Percentiles rank a stretch among this genome's conserved stretches.
These are phyloP conservation scores for Quercus phellos DNA, from an alignment of 331 rosid species.

Conservation along the genomic window DNA sequence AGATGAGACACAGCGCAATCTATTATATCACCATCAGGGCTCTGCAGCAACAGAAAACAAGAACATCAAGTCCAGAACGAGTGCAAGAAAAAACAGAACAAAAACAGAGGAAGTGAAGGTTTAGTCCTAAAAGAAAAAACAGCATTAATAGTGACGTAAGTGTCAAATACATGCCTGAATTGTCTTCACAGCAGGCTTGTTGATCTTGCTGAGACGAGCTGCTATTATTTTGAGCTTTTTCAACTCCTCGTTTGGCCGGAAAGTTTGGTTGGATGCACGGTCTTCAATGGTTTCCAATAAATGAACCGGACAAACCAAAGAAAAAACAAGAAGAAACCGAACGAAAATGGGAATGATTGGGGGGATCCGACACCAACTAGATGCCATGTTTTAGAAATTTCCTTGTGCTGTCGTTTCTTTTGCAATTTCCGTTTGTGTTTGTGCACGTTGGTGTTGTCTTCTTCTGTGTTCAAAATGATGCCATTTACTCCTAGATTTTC, in stretches of 20 bases:
- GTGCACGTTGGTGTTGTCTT: slow-evolving; percentile 50
- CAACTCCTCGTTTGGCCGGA: slow-evolving; percentile 56
- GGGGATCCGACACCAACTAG: slow-evolving; percentile 44
- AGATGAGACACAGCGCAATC: slow-evolving; percentile 70
- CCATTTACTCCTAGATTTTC: slow-evolving; percentile 32
- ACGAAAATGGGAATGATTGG: slow-evolving; percentile 46
- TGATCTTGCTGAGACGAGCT: slow-evolving; percentile 57
- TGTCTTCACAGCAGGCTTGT: slow-evolving; percentile 70
- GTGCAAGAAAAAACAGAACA: neutral
- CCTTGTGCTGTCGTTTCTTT: slow-evolving; percentile 28
- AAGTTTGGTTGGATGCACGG: slow-evolving; percentile 48
- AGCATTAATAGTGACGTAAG: neutral
- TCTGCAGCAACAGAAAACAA: slow-evolving; percentile 31
- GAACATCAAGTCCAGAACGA: neutral
- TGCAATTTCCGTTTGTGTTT: slow-evolving; percentile 24
- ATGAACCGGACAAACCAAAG: slow-evolving; percentile 42
- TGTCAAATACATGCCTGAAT: slow-evolving; percentile 48
- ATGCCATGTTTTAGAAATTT: slow-evolving; percentile 54
- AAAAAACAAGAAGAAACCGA: slow-evolving; percentile 53
- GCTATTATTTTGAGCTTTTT: slow-evolving; percentile 46
- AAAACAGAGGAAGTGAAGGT: slow-evolving; percentile 29
- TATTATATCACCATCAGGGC: slow-evolving; percentile 86
- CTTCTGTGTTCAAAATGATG: slow-evolving; percentile 29
- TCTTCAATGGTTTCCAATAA: slow-evolving; percentile 26
- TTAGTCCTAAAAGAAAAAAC: neutral